Evolutionary conservation across 441 rosid genomes (phyloP), one percentile per base, ranked within the genome.

Genomic region (Sinapis alba): DNA sequence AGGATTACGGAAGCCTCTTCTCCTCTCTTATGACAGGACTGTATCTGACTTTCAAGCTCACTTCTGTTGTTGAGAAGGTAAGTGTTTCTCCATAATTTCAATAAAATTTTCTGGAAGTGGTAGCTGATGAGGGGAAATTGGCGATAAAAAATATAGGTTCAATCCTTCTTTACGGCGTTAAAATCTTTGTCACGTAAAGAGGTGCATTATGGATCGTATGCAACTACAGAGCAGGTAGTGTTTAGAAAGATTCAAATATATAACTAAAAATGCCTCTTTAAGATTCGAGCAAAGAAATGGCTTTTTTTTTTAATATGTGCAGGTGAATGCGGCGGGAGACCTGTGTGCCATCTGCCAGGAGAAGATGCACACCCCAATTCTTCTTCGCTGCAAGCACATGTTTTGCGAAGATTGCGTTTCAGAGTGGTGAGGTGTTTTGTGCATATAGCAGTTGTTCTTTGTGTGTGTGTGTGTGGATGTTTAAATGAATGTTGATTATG

Each of bases 291-390:
- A 74, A 10, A 38, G 68, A 65, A 70, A 23, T 59, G 71, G 26
- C 69, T 74, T 53, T n/a, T n/a, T n/a, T n/a, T n/a, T n/a, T n/a
- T n/a, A n/a, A n/a, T 73, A 16, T 68, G 41, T 64, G 72, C 79
- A 88, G 87, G 88, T 88, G 63, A 85, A 78, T 74, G 86, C 85
- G 8, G 82, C 83, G 6, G 90, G 93, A 27, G 90, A 88, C 62
- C 80, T 86, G 59, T 88, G 93, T 79, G 89, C 93, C 61, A 88
- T 88, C 19, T 88, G 89, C 79, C 93, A 86, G 83, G 90, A 87
- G 80, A 88, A 85, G 86, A 88, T 88, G 85, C 86, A 85, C 36
- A 69, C 83, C 30, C 93, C 93, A 10, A 65, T 86, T 47, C 71
- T 88, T 57, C 83, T 88, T 53, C 80, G 84, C 3, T 87, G 93